Evolutionary conservation across 148 eudicot genomes (phyloP), one percentile per base, ranked within the genome.

Genomic region (Spergularia bocconei): DNA sequence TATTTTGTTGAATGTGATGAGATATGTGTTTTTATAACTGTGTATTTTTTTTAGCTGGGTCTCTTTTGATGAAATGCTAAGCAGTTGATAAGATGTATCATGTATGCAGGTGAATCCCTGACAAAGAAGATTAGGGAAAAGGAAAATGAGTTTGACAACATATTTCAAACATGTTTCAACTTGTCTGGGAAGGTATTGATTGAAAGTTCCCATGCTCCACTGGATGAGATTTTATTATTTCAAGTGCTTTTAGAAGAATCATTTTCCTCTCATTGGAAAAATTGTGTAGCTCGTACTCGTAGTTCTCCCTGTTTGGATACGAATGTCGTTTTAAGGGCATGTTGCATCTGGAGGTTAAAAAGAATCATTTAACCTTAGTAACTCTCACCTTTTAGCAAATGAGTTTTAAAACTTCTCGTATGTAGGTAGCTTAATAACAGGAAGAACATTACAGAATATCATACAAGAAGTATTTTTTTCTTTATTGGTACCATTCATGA

Each of bases 171-270:
- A 21, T 77, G 86, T 83, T 92, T 95, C 80, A 82, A 83, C 71
- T 81, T 90, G 82, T 76, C 84, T 75, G 86, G 81, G 71, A 89
- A 88, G 98, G 98, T 95, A 85, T 29, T 29, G 36, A 29, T 29
- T 29, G 36, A 29, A 29, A 58, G 13, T 65, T 63, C 63, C 47
- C 52, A 65, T 74, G 33, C 70, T 63, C 51, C 57, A 75, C 59
- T 16, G 67, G 47, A 44, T 58, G 47, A 25, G 5, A 11, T 75
- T 33, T 75, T 33, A 29, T 29, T 29, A 11, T 39, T 63, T 64
- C 33, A 55, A 78, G 38, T 15, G 56, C 55, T 21, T 33, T 15
- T n/a, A 20, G 52, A 74, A 66, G 48, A 50, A 21, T 25, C 47
- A 14, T 41, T 56, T 44, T 54, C 54, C 29, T 29, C 36, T 25